phyloP scores from a whole-genome alignment of 495 filamentous ascomycete genomes.

The Rhizodiscina lignyota region DNA sequence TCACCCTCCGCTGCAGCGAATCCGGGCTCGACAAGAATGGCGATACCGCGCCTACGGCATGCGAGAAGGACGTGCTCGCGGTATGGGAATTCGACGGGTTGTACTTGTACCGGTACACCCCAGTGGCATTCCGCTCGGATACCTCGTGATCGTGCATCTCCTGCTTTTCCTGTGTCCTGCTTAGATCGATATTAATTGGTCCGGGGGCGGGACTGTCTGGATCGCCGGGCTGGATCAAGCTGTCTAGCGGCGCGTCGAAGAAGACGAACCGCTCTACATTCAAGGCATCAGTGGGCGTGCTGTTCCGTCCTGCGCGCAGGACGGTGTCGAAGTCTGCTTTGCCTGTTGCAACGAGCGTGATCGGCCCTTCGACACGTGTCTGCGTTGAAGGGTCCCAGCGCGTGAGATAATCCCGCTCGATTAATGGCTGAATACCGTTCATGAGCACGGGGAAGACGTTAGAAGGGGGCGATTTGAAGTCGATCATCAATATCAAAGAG shows the following conservation, averaged over 20 bases:
- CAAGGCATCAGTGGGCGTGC: no score
- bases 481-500: constrained; percentile 53
- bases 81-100: constrained; percentile 48
- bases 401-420: constrained; percentile 42
- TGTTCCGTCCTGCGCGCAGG: constrained; percentile 27
- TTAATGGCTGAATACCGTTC: constrained; percentile 45
- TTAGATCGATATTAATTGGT: no score
- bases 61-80: constrained; percentile 31
- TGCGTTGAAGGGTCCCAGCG: constrained; percentile 35
- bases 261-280: constrained; percentile 51
- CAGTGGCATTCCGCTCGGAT: no score
- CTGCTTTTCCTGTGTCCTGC: no score
- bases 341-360: constrained; percentile 75
- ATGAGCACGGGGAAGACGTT: constrained; percentile 26
- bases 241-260: constrained; percentile 46
- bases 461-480: constrained; percentile 35
- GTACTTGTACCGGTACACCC: no score
- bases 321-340: constrained; percentile 52
- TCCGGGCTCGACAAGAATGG: constrained; percentile 18
- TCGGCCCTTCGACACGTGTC: constrained; percentile 28
- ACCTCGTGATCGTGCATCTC: no score
- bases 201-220: no score
- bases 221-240: no score
- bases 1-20: constrained; percentile 42
- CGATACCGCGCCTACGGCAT: constrained; percentile 30